A percentile compares a stretch with the other conserved stretches of the same genome.
phyloP scores from a whole-genome alignment of 257 asterid genomes.

The Henckelia pumila region DNA sequence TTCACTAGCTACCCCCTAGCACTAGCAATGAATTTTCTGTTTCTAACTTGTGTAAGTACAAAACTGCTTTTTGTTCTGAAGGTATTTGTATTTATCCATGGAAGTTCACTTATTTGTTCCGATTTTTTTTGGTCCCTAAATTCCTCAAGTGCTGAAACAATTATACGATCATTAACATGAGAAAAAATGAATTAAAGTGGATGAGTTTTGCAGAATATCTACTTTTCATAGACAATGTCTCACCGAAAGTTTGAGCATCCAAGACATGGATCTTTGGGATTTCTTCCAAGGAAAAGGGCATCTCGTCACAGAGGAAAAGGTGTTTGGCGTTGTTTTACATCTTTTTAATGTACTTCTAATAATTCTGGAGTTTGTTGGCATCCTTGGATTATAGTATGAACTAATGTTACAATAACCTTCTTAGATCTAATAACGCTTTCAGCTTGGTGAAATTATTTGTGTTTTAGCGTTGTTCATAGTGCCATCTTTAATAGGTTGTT shows the following conservation, averaged over 20 bases:
- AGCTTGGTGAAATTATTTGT: too few species aligned
- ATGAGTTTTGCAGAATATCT: conserved; percentile 42
- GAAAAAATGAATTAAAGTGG: conserved; percentile 9
- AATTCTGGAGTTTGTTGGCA: too few species aligned
- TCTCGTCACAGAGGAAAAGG: conserved; percentile 85
- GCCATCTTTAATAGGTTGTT: too few species aligned
- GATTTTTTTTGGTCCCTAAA: too few species aligned
- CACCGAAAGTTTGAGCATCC: conserved; percentile 95
- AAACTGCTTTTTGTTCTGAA: not conserved
- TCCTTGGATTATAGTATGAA: too few species aligned
- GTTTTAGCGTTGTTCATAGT: too few species aligned
- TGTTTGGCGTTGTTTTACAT: conserved; percentile 10
- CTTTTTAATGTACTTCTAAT: not conserved
- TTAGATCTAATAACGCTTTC: too few species aligned
- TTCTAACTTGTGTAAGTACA: not conserved
- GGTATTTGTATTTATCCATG: not conserved
- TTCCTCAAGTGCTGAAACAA: too few species aligned
- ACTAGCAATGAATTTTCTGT: not conserved
- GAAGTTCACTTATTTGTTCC: not conserved
- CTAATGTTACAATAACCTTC: too few species aligned
- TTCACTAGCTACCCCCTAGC: too few species aligned
- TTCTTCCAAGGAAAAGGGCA: conserved; percentile 83
- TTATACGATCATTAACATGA: not conserved
- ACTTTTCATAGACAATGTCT: conserved; percentile 45
- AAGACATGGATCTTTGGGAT: conserved; percentile 87